Evolutionary conservation across 129 eudicot species (phyloP).

Genomic region (Flaveria linearis): DNA sequence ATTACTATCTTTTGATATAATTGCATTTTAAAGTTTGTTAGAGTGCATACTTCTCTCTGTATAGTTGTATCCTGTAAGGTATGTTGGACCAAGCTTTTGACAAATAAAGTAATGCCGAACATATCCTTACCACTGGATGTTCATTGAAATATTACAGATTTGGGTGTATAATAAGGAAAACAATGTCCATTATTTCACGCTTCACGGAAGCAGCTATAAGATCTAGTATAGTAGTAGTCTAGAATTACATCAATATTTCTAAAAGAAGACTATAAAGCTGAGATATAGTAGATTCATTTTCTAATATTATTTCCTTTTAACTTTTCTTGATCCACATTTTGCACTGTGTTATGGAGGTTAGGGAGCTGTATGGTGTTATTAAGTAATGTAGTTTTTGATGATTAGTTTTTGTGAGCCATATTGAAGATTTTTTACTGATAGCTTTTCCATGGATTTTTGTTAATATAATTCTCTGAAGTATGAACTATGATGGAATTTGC

Average conservation of each 20-base stretch:
- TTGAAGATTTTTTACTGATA: neutral
- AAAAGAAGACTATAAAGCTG: conserved; percentile 1
- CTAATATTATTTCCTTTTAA: neutral
- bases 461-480: neutral
- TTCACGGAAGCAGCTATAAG: conserved; percentile 12
- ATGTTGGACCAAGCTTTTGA: conserved; percentile 8
- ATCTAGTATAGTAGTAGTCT: conserved; percentile 3
- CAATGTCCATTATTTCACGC: neutral
- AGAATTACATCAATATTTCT: conserved; percentile 11
- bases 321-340: neutral
- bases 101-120: neutral
- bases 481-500: neutral
- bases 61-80: conserved; percentile 8
- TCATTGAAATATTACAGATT: neutral
- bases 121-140: neutral
- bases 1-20: neutral
- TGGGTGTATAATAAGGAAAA: conserved; percentile 9
- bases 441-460: neutral
- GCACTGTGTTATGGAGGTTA: conserved; percentile 2
- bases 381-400: neutral
- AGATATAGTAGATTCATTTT: neutral
- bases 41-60: conserved; percentile 16
- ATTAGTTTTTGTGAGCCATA: neutral
- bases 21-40: neutral
- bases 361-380: neutral